Evolutionary conservation across 202 grass and related monocot genomes (phyloP).

Genomic region (Sporobolus alterniflorus): DNA sequence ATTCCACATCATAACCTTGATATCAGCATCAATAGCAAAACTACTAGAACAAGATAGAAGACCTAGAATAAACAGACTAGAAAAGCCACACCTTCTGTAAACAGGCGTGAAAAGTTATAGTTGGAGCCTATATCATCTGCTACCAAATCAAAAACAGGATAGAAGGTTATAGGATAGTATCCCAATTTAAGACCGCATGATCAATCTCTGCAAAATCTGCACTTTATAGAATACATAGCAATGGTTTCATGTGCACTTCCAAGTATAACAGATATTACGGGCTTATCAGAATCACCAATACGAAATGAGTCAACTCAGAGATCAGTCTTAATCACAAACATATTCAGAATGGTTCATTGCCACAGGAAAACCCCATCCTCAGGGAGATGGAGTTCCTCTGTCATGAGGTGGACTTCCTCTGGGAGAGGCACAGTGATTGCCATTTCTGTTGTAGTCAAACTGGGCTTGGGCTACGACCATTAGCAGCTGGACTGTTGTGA

Average conservation of each 20-base stretch:
- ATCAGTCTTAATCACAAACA: neutral
- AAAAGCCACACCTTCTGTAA: no score
- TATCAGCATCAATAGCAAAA: no score
- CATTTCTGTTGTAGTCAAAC: conserved; percentile 44
- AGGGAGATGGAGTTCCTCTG: conserved; percentile 48
- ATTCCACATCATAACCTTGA: no score
- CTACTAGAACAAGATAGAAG: no score
- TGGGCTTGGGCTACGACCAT: conserved; percentile 69
- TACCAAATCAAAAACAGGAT: no score
- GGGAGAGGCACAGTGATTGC: conserved; percentile 30
- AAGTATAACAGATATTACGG: conserved; percentile 3
- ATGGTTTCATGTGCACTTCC: neutral
- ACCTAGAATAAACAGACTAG: no score
- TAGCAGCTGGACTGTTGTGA: conserved; percentile 58
- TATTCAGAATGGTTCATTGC: conserved; percentile 10
- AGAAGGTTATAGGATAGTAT: no score
- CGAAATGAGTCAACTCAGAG: neutral
- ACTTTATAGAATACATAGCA: neutral
- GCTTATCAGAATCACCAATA: conserved; percentile 19
- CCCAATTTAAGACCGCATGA: neutral
- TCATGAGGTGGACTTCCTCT: conserved; percentile 61
- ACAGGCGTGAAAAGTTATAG: no score
- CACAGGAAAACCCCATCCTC: neutral
- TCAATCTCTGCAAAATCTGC: neutral
- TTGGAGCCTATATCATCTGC: no score